A percentile compares a stretch with the other conserved stretches of the same genome.
Evolutionary conservation across 2,329 filamentous ascomycete species (phyloP).

Genomic region (Huntiella moniliformis): DNA sequence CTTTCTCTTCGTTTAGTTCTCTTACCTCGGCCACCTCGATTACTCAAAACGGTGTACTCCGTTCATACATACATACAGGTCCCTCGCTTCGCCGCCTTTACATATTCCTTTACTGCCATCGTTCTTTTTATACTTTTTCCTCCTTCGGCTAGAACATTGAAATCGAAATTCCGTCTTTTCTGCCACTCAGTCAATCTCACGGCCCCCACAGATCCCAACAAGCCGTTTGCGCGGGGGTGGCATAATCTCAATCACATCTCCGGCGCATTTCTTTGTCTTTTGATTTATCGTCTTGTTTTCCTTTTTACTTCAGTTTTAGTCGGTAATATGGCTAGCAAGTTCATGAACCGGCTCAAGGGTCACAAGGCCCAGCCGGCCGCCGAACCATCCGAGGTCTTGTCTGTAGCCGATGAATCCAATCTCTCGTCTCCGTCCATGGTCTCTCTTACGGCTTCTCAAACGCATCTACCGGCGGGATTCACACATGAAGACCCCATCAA

Average conservation of each 20-base stretch:
- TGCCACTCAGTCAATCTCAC: no score
- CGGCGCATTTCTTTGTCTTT: not conserved
- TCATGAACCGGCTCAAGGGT: not conserved
- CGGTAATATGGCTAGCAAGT: not conserved
- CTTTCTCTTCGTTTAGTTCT: not conserved
- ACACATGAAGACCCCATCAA: not conserved
- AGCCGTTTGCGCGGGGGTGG: no score
- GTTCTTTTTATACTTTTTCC: not conserved
- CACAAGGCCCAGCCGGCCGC: not conserved
- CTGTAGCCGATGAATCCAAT: not conserved
- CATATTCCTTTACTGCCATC: not conserved
- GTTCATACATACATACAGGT: no score
- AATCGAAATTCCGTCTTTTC: no score
- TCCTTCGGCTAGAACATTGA: not conserved
- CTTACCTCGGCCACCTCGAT: not conserved
- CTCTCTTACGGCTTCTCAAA: not conserved
- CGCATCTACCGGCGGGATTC: no score
- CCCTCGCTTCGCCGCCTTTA: not conserved
- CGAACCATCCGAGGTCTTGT: not conserved
- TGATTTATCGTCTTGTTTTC: not conserved
- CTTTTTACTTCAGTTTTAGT: not conserved
- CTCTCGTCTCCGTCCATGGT: not conserved
- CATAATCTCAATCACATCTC: no score
- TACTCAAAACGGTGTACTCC: not conserved
- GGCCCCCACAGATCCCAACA: no score